Conservation (phyloP, 2,329 filamentous ascomycete genomes). For the Hypoxylon sp. region DNA sequence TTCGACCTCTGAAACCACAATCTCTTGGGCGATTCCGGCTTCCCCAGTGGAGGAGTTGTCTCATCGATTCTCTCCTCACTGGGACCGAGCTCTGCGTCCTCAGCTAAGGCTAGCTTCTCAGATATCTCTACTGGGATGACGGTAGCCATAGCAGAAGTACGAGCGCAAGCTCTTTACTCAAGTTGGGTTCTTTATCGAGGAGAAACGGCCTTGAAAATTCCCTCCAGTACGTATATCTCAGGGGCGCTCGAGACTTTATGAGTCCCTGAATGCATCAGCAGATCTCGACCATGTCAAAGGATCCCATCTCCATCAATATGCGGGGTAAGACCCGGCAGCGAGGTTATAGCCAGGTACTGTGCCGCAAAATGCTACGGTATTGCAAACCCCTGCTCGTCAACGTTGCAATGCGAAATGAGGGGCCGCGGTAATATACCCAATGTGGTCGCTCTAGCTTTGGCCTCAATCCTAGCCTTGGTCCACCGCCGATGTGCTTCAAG, state of each 20-base stretch:
- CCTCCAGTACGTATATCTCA: too few relatives aligned
- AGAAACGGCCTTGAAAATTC: neutral
- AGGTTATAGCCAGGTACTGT: slow-evolving; percentile 22
- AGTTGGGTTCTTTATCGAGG: neutral
- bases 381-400: neutral
- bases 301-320: slow-evolving; percentile 23
- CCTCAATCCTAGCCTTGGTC: neutral
- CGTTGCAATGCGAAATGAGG: slow-evolving; percentile 9
- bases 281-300: neutral
- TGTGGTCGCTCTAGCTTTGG: neutral
- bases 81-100: slow-evolving; percentile 36
- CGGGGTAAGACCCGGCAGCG: slow-evolving; percentile 40
- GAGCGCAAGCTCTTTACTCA: neutral
- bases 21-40: slow-evolving; percentile 45
- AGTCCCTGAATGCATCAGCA: neutral
- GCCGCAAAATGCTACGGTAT: slow-evolving; percentile 7
- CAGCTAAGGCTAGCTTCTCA: slow-evolving; percentile 32
- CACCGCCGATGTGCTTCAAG: neutral
- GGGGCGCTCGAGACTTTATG: neutral
- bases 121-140: slow-evolving; percentile 38
- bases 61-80: slow-evolving; percentile 31
- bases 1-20: slow-evolving; percentile 53
- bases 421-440: neutral
- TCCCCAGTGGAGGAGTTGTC: slow-evolving; percentile 46
- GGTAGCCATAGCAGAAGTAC: slow-evolving; percentile 42